Conservation (phyloP, 1,284 basidiomycete genomes). For the Somion occarium region DNA sequence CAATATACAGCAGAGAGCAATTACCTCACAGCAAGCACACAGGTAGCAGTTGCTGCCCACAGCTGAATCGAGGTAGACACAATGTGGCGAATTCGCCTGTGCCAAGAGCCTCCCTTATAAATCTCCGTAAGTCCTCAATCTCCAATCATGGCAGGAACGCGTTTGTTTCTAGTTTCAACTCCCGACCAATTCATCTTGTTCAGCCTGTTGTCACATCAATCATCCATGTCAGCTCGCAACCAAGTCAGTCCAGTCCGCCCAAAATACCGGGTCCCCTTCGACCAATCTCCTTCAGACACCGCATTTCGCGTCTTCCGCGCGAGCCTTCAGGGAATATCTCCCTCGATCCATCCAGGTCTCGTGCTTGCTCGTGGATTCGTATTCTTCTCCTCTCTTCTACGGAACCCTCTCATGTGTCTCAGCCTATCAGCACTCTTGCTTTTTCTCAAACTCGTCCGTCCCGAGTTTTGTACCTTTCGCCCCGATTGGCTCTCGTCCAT, state of each 20-base stretch:
- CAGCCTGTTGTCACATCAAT: slow-evolving; percentile 21
- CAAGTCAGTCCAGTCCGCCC: slow-evolving; percentile 20
- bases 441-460: slow-evolving; percentile 24
- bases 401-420: slow-evolving; percentile 17
- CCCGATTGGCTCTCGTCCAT: slow-evolving; percentile 25
- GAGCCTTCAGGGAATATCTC: background rate
- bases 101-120: background rate
- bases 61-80: background rate
- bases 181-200: slow-evolving; percentile 8
- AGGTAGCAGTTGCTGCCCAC: too few species aligned
- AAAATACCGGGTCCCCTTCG: slow-evolving; percentile 10
- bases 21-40: too few species aligned
- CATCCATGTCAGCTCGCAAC: slow-evolving; percentile 23
- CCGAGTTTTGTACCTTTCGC: slow-evolving; percentile 22
- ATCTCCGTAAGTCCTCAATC: background rate
- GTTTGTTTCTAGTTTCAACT: slow-evolving; percentile 5
- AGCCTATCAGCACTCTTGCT: slow-evolving; percentile 8
- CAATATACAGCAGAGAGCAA: too few species aligned
- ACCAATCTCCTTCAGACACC: slow-evolving; percentile 9
- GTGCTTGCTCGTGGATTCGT: slow-evolving; percentile 2
- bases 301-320: slow-evolving; percentile 9
- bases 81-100: background rate
- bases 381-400: slow-evolving; percentile 18
- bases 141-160: slow-evolving; percentile 7
- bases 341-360: slow-evolving; percentile 1